Evolutionary conservation across 495 filamentous ascomycete genomes (phyloP).

Genomic region (Cenococcum geophilum): DNA sequence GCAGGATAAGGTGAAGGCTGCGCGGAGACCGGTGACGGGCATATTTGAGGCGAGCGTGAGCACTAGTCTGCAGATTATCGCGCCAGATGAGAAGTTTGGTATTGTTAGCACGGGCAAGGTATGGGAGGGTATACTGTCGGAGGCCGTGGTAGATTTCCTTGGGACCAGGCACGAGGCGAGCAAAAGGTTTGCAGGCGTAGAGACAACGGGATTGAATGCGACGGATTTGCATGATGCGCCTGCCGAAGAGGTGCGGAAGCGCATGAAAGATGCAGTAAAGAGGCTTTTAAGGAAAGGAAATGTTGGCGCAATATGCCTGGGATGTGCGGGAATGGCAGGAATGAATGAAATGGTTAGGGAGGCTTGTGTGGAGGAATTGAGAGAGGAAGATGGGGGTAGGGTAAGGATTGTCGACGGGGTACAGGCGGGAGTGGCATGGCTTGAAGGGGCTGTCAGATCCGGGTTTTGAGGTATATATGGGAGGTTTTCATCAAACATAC

Average conservation of each 20-base stretch:
- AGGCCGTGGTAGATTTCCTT: constrained; percentile 53
- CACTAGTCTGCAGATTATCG: constrained; percentile 48
- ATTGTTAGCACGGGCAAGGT: constrained; percentile 82
- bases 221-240: constrained; percentile 68
- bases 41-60: constrained; percentile 81
- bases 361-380: constrained; percentile 59
- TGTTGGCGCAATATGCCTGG: constrained; percentile 64
- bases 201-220: constrained; percentile 78
- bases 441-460: constrained; percentile 47
- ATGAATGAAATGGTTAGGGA: constrained; percentile 73
- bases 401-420: constrained; percentile 82
- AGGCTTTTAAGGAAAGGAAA: constrained; percentile 52
- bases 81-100: constrained; percentile 59
- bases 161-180: constrained; percentile 35
- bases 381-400: constrained; percentile 50
- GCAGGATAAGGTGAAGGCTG: constrained; percentile 22
- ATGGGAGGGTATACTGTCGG: constrained; percentile 67
- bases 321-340: constrained; percentile 90
- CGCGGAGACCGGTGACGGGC: constrained; percentile 59
- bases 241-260: constrained; percentile 54
- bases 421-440: constrained; percentile 62
- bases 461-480: constrained; percentile 20
- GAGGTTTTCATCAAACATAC: not conserved
- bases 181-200: constrained; percentile 64
- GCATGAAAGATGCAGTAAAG: constrained; percentile 59